Percentiles rank a stretch among this genome's conserved stretches.
These are phyloP conservation scores for bread wheat (Triticum aestivum) DNA, from an alignment of 176 grass and related monocot genomes.

Conservation along the genomic window IWGSC_CS_RefSeq_v2.1 NC_057794.1:254212945-254213444, in stretches of 20 bases:
- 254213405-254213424: slow-evolving; percentile 49
- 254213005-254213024: no score
- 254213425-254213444: slow-evolving; percentile 36
- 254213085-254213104: slow-evolving; percentile 24
- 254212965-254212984: no score
- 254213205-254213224: not conserved
- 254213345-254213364: not conserved
- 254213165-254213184: slow-evolving; percentile 10
- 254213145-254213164: not conserved
- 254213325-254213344: not conserved
- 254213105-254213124: not conserved
- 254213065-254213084: not conserved
- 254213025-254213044: no score
- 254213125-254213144: not conserved
- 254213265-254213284: not conserved
- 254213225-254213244: not conserved
- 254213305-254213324: slow-evolving; percentile 22
- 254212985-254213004: no score
- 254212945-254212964: no score
- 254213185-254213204: not conserved
- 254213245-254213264: not conserved
- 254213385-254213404: slow-evolving; percentile 46
- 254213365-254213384: slow-evolving; percentile 51
- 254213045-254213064: not conserved
- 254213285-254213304: not conserved